A percentile compares a stretch with the other conserved stretches of the same genome.
phyloP scores from a whole-genome alignment of 2,329 filamentous ascomycete species.

The Venturia oleaginea region DNA sequence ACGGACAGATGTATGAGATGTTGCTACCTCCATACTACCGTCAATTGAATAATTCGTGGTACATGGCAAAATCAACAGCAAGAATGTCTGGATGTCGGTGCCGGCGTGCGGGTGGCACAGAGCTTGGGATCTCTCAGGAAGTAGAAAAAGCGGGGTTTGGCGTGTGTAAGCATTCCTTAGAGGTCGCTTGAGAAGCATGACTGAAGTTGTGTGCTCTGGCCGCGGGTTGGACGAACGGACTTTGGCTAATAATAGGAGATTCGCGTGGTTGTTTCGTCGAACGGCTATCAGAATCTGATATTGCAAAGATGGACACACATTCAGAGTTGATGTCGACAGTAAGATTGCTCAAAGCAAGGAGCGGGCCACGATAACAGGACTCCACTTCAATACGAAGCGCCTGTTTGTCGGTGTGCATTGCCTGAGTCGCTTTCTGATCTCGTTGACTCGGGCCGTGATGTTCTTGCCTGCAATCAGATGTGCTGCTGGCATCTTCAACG shows the following conservation, averaged over 20 bases:
- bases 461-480: neutral
- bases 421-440: neutral
- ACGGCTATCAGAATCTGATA: neutral
- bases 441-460: too few relatives aligned
- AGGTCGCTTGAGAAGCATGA: neutral
- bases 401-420: neutral
- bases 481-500: neutral
- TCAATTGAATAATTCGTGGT: neutral
- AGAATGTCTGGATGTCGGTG: neutral
- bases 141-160: neutral
- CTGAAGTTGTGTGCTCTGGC: neutral
- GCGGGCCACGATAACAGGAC: neutral
- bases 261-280: conserved; percentile 3
- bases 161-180: neutral
- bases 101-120: neutral
- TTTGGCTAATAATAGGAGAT: neutral
- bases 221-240: neutral
- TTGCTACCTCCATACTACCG: neutral
- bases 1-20: neutral
- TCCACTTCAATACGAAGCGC: neutral
- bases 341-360: conserved; percentile 2
- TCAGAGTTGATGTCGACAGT: neutral
- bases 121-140: neutral
- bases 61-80: neutral
- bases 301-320: neutral